Conservation (phyloP, 2,329 filamentous ascomycete species). For the Epichloe sp. region DNA sequence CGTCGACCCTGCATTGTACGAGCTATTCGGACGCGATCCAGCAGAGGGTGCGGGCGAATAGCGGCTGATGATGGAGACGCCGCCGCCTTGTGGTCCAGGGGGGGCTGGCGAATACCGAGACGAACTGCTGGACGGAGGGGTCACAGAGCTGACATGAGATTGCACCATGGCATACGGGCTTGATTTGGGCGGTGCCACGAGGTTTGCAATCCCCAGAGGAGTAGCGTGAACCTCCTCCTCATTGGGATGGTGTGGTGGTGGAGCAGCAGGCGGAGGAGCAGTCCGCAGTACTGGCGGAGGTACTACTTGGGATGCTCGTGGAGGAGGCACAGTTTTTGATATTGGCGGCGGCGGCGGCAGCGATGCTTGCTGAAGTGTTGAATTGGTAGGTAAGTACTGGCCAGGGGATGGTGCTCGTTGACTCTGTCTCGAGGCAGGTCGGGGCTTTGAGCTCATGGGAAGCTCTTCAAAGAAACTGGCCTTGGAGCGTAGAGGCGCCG, state of each 20-base stretch:
- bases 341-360: conserved; percentile 21
- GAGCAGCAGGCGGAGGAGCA: conserved; percentile 10
- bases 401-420: conserved; percentile 29
- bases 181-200: conserved; percentile 39
- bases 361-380: neutral
- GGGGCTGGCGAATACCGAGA: conserved; percentile 51
- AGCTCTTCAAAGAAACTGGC: conserved; percentile 68
- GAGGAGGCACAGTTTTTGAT: conserved; percentile 14
- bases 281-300: conserved; percentile 9
- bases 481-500: conserved; percentile 26
- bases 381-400: conserved; percentile 5
- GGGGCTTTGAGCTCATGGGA: conserved; percentile 48
- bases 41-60: conserved; percentile 38
- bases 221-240: conserved; percentile 6
- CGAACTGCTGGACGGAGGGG: conserved; percentile 21
- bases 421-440: conserved; percentile 44
- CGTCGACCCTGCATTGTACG: conserved; percentile 25
- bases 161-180: conserved; percentile 41
- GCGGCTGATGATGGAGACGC: conserved; percentile 27
- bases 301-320: conserved; percentile 9
- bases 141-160: conserved; percentile 19
- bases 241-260: conserved; percentile 9
- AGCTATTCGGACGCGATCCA: conserved; percentile 26
- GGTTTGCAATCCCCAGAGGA: conserved; percentile 19
- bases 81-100: conserved; percentile 26